These are phyloP conservation scores for Quillaja saponaria DNA, from an alignment of 306 rosid species.

Conservation along the genomic window DNA sequence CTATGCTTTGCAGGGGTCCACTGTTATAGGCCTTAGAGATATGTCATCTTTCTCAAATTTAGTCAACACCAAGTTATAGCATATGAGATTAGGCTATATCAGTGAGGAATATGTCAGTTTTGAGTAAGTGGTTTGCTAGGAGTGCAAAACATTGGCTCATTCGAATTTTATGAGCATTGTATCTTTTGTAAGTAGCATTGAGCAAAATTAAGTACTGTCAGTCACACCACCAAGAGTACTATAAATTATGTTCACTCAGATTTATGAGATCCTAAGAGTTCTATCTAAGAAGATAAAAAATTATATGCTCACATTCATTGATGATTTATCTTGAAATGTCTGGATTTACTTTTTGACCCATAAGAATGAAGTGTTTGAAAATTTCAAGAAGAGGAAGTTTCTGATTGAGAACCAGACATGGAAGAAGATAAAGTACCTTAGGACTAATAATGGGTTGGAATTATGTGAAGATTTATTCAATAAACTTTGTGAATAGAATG, in stretches of 20 bases:
- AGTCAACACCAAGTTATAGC: neutral
- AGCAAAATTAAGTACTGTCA: neutral
- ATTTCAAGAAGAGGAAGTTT: neutral
- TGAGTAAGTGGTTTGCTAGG: neutral
- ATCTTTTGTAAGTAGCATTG: neutral
- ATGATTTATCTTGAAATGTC: neutral
- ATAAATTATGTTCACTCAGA: neutral
- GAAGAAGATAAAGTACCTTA: neutral
- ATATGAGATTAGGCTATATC: neutral
- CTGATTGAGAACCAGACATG: neutral
- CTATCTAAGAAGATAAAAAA: neutral
- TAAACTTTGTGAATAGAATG: neutral
- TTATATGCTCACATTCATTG: neutral
- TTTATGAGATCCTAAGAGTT: neutral
- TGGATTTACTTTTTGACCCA: neutral
- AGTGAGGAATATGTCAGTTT: neutral
- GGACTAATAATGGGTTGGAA: neutral
- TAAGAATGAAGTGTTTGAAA: neutral
- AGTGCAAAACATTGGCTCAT: neutral
- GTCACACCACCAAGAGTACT: neutral
- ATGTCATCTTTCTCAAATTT: too few relatives aligned
- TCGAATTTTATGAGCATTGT: neutral
- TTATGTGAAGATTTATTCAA: neutral
- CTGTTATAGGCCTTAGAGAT: neutral
- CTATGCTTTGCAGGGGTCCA: neutral